Evolutionary conservation across 1,139 yeast species (phyloP), one percentile per base, ranked within the genome.

Genomic region (Sugiyamaella sp.): DNA sequence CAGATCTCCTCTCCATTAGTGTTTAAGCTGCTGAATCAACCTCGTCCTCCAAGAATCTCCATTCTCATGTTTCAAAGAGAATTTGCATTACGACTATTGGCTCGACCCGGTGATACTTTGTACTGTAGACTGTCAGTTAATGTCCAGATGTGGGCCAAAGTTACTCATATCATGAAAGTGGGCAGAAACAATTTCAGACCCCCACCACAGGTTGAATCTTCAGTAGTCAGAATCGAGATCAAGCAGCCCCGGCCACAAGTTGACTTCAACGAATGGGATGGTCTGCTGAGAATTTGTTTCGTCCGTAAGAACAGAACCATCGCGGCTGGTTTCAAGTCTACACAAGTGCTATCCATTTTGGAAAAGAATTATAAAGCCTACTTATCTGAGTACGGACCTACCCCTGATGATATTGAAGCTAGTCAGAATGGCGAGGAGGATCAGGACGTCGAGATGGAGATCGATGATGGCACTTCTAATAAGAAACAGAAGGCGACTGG

Each of bases 91-190:
- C 82, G 98, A 65, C 76, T 93, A 53, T 78, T 95, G 55, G 99
- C 99, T 1, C 81, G 96, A 62, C 99, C 99, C 0, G 99, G 99
- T 24, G 99, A 93, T 63, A 72, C 89, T 1, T 76, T 95, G 47
- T 93, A 93, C 74, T 90, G 97, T 71, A 80, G 99, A 64, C 78
- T 93, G 54, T 86, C 96, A 19, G 99, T 96, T 32, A 95, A 93
- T 67, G 98, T 93, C 0, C 99, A 93, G 68, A 91, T 93, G 98
- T 93, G 99, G 98, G 97, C 98, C 20, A 89, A 89, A 61, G 97
- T 95, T 20, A 90, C 96, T 5, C 99, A 93, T 71, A 89, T 93
- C 54, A 93, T 93, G 99, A 95, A 95, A 71, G 99, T 93, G 39
- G 98, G 99, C 29, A 86, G 84, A 68, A 95, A 95, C 70, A 93